Conservation (phyloP, 208 protist genomes). For the Naegleria fowleri region DNA sequence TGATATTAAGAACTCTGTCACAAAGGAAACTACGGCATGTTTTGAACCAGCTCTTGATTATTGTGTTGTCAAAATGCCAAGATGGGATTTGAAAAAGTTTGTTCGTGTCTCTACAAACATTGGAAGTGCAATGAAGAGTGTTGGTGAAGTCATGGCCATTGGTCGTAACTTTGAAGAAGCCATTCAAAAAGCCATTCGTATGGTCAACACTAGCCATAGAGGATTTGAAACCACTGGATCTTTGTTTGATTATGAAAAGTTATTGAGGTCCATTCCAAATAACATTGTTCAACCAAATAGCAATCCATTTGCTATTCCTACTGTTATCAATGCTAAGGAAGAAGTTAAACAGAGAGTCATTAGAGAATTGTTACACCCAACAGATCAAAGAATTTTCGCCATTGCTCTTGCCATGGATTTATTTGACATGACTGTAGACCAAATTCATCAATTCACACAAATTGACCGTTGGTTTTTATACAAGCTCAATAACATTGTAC, state of each 20-base stretch:
- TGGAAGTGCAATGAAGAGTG: conserved; percentile 91
- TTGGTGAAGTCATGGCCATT: conserved; percentile 97
- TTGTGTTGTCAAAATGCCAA: conserved; percentile 87
- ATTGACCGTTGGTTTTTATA: conserved; percentile 94
- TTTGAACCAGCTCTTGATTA: conserved; percentile 97
- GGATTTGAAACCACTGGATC: conserved; percentile 60
- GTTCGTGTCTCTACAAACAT: conserved; percentile 81
- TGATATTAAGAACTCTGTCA: conserved; percentile 81
- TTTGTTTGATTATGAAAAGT: conserved; percentile 29
- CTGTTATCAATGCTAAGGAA: background rate
- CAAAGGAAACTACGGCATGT: conserved; percentile 87
- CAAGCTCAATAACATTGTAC: conserved; percentile 83
- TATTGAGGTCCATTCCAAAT: background rate
- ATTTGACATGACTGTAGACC: conserved; percentile 71
- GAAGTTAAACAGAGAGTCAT: conserved; percentile 55
- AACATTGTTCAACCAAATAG: background rate
- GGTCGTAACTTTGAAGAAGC: conserved; percentile 95
- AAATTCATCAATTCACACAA: conserved; percentile 79
- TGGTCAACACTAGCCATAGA: conserved; percentile 75
- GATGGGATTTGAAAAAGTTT: conserved; percentile 94
- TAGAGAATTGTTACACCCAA: conserved; percentile 57
- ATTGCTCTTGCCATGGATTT: conserved; percentile 61
- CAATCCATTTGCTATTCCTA: background rate
- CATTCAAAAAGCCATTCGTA: conserved; percentile 93
- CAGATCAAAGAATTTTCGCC: conserved; percentile 71